Conservation (phyloP, 768 basidiomycete genomes). For the Suillus alpinus region DNA sequence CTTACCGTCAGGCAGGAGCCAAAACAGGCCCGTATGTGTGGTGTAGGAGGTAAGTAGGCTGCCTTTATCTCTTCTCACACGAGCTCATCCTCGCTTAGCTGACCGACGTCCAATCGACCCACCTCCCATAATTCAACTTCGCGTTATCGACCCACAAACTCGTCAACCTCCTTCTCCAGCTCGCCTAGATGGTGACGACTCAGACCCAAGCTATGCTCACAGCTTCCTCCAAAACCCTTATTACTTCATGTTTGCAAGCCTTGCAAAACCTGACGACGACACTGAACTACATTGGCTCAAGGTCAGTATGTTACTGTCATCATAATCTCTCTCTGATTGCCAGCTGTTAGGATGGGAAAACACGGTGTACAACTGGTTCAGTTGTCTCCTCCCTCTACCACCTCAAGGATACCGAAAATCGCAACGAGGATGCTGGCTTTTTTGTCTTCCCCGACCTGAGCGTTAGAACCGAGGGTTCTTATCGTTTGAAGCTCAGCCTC, state of each 20-base stretch:
- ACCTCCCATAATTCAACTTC: slow-evolving; percentile 93
- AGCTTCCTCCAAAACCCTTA: slow-evolving; percentile 87
- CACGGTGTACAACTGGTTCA: slow-evolving; percentile 86
- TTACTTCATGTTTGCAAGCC: slow-evolving; percentile 92
- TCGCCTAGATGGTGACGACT: slow-evolving; percentile 31
- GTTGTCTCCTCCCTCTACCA: slow-evolving; percentile 91
- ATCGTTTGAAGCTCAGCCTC: slow-evolving; percentile 64
- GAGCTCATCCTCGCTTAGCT: slow-evolving; percentile 41
- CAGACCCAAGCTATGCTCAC: slow-evolving; percentile 44
- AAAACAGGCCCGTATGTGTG: slow-evolving; percentile 89
- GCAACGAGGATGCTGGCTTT: slow-evolving; percentile 76
- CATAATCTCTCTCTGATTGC: neutral
- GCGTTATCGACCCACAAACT: slow-evolving; percentile 68
- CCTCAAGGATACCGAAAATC: slow-evolving; percentile 71
- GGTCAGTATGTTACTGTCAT: slow-evolving; percentile 33
- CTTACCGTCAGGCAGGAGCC: slow-evolving; percentile 88
- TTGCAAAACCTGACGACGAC: slow-evolving; percentile 87
- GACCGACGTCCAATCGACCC: slow-evolving; percentile 97
- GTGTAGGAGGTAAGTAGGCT: slow-evolving; percentile 72
- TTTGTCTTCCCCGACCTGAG: slow-evolving; percentile 96
- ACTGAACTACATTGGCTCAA: slow-evolving; percentile 86
- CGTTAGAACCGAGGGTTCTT: slow-evolving; percentile 89
- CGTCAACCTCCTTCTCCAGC: slow-evolving; percentile 28
- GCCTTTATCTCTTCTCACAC: slow-evolving; percentile 3
- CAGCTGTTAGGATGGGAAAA: slow-evolving; percentile 73